A percentile compares a stretch with the other conserved stretches of the same genome.
Evolutionary conservation across 352 stramenopile genomes (phyloP).

Genomic region (Pythium graminicola): DNA sequence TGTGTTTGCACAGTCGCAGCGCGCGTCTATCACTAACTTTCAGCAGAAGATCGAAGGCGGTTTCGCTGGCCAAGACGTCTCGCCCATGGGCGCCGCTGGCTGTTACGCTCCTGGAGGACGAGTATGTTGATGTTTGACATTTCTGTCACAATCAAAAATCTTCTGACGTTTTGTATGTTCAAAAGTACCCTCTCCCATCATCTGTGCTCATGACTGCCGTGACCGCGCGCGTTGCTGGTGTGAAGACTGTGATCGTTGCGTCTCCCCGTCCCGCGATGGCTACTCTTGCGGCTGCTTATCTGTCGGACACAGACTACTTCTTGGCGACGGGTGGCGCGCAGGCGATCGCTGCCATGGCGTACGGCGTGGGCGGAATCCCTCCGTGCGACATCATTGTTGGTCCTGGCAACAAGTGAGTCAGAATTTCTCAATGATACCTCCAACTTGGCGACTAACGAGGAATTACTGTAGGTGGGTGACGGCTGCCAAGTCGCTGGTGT

Average conservation of each 20-base stretch:
- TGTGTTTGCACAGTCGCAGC: conserved; percentile 92
- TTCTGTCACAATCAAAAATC: background rate
- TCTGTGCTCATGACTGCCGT: conserved; percentile 98
- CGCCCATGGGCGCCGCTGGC: conserved; percentile 76
- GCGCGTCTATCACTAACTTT: conserved; percentile 88
- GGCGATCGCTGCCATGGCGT: conserved; percentile 95
- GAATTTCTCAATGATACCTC: no score
- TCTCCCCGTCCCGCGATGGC: conserved; percentile 89
- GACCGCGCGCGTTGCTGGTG: conserved; percentile 92
- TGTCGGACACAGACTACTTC: conserved; percentile 90
- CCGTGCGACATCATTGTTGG: conserved; percentile 97
- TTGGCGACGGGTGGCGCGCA: conserved; percentile 71
- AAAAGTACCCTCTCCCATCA: conserved; percentile 94
- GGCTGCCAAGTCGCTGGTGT: conserved; percentile 96
- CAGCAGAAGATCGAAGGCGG: conserved; percentile 93
- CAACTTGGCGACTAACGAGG: background rate
- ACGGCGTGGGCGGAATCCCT: conserved; percentile 88
- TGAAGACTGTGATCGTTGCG: conserved; percentile 92
- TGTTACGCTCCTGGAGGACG: conserved; percentile 97
- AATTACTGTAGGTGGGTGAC: conserved; percentile 91
- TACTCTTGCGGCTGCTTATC: conserved; percentile 92
- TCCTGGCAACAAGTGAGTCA: conserved; percentile 91
- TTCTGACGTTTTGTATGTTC: background rate
- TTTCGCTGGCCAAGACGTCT: conserved; percentile 91
- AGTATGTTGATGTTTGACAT: conserved; percentile 24